phyloP scores from a whole-genome alignment of 805 yeast species.

The Wickerhamomyces kurtzmanii region DNA sequence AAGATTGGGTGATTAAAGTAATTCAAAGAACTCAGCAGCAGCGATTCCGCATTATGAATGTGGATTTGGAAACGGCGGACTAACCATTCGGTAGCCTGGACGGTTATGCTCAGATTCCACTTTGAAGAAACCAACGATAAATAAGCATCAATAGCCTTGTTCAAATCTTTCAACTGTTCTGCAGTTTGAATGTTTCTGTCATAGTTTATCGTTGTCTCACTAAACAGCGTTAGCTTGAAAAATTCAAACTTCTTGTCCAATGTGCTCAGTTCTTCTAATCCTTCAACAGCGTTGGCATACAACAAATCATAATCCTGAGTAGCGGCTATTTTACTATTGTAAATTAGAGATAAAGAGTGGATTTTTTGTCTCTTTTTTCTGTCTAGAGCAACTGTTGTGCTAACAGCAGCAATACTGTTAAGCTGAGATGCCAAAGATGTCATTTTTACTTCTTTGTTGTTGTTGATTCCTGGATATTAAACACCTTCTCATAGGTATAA shows the following conservation, averaged over 20 bases:
- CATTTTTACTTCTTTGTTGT: conserved; percentile 25
- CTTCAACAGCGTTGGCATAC: conserved; percentile 62
- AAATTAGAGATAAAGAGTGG: conserved; percentile 83
- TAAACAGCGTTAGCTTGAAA: conserved; percentile 67
- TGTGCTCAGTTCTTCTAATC: conserved; percentile 59
- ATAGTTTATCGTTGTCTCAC: conserved; percentile 67
- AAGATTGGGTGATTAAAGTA: conserved; percentile 70
- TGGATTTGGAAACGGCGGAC: conserved; percentile 86
- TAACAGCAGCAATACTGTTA: conserved; percentile 52
- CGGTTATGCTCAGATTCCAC: conserved; percentile 64
- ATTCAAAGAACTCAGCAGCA: conserved; percentile 71
- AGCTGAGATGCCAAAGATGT: conserved; percentile 77
- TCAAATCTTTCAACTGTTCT: conserved; percentile 68
- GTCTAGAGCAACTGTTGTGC: conserved; percentile 70
- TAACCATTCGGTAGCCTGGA: conserved; percentile 89
- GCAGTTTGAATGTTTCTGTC: conserved; percentile 78
- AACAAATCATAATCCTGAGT: conserved; percentile 87
- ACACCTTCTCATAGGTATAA: too few relatives aligned
- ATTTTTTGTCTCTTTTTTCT: conserved; percentile 78
- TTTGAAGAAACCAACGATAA: conserved; percentile 67
- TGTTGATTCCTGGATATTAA: too few relatives aligned
- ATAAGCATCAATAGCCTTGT: conserved; percentile 67
- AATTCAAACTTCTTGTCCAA: conserved; percentile 68
- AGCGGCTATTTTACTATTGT: conserved; percentile 83
- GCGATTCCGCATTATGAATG: conserved; percentile 63